A percentile compares a stretch with the other conserved stretches of the same genome.
These are phyloP conservation scores for Colletotrichum truncatum DNA, from an alignment of 2,329 filamentous ascomycete species.

Conservation along the genomic window DNA sequence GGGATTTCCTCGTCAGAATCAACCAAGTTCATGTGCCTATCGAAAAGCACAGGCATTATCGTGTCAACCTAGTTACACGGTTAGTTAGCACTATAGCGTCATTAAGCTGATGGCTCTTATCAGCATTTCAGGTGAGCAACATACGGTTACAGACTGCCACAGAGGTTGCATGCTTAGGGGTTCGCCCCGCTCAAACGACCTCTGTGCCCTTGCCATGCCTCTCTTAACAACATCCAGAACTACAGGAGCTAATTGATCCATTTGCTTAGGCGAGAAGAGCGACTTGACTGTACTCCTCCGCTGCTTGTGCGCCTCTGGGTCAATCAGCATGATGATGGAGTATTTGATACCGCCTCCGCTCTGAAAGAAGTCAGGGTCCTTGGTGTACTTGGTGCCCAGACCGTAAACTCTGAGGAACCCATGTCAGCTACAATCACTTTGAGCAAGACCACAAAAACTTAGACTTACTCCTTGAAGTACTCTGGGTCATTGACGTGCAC, in stretches of 20 bases:
- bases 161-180: background rate
- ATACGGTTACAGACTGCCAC: background rate
- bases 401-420: background rate
- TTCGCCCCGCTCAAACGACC: background rate
- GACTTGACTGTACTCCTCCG: conserved; percentile 3
- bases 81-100: too few species aligned
- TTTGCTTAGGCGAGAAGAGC: background rate
- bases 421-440: background rate
- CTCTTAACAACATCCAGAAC: background rate
- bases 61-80: conserved; percentile 1
- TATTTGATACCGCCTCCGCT: conserved; percentile 16
- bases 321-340: conserved; percentile 20
- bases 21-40: conserved; percentile 3
- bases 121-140: background rate
- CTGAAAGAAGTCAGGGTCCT: conserved; percentile 11
- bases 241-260: background rate
- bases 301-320: conserved; percentile 7
- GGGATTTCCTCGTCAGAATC: background rate
- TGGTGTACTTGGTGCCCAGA: conserved; percentile 2
- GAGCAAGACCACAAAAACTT: background rate
- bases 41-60: conserved; percentile 1
- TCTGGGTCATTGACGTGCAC: background rate
- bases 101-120: too few species aligned
- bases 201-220: background rate
- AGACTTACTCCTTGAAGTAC: conserved; percentile 2